phyloP scores from a whole-genome alignment of 176 grass and related monocot species.

The Juncus inflexus region DNA sequence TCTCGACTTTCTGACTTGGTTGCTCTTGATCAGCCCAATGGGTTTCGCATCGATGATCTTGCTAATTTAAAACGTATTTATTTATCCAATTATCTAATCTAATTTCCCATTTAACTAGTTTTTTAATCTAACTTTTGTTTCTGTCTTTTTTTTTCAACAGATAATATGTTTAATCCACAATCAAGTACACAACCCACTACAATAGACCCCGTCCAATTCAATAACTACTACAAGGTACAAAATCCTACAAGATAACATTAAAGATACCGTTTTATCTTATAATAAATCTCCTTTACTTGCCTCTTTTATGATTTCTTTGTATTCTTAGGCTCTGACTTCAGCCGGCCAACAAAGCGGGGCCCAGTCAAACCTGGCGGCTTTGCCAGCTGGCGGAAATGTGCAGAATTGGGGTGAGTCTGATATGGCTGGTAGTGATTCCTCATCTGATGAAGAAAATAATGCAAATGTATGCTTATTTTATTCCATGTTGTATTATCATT shows the following conservation, averaged over 20 bases:
- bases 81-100: too few relatives aligned
- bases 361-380: conserved; percentile 42
- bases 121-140: conserved; percentile 22
- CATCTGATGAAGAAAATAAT: conserved; percentile 79
- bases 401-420: conserved; percentile 67
- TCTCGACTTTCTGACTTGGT: conserved; percentile 53
- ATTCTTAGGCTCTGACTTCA: conserved; percentile 13
- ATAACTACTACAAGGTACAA: conserved; percentile 50
- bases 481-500: neutral
- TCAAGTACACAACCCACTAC: conserved; percentile 36
- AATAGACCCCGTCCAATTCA: conserved; percentile 50
- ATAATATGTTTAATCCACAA: conserved; percentile 53
- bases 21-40: conserved; percentile 47
- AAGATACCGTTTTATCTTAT: neutral
- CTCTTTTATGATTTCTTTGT: conserved; percentile 45
- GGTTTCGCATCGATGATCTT: conserved; percentile 59
- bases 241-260: neutral
- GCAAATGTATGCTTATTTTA: conserved; percentile 42
- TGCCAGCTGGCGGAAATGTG: conserved; percentile 41
- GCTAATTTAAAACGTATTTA: conserved; percentile 30
- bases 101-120: neutral
- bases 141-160: conserved; percentile 32
- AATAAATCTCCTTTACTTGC: conserved; percentile 7
- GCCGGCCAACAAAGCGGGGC: conserved; percentile 28
- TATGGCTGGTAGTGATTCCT: conserved; percentile 69